These are phyloP conservation scores for Metroxylon sagu DNA, from an alignment of 176 grass and related monocot genomes.

Conservation along the genomic window DNA sequence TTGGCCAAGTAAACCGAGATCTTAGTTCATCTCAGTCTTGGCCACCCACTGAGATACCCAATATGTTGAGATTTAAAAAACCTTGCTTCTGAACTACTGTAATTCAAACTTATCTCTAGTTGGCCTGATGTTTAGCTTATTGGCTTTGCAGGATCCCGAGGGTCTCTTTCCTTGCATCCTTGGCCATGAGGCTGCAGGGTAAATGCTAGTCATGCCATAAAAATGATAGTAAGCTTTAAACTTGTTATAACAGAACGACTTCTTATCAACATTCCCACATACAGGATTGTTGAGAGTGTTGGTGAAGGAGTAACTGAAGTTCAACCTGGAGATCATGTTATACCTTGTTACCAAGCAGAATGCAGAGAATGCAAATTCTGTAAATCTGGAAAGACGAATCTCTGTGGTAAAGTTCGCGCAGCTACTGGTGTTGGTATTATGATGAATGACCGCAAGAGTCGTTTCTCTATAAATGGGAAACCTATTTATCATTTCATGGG, in stretches of 20 bases:
- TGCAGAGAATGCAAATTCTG: conserved; percentile 92
- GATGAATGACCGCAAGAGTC: conserved; percentile 79
- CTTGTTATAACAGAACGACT: too few species aligned
- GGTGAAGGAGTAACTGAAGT: conserved; percentile 93
- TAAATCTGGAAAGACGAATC: conserved; percentile 92
- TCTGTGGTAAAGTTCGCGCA: conserved; percentile 80
- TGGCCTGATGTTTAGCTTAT: conserved; percentile 5
- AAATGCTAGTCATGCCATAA: too few species aligned
- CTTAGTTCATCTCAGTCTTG: too few species aligned
- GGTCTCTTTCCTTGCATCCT: conserved; percentile 99
- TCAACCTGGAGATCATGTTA: conserved; percentile 91
- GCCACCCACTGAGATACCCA: too few species aligned
- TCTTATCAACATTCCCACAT: neutral
- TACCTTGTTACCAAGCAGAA: conserved; percentile 96
- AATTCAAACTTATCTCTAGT: neutral
- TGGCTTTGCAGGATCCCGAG: conserved; percentile 72
- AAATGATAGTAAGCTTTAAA: too few species aligned
- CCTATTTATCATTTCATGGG: conserved; percentile 99
- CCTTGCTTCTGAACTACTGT: too few species aligned
- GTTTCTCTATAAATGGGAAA: conserved; percentile 81
- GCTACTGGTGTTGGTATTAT: conserved; percentile 84
- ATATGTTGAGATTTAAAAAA: too few species aligned
- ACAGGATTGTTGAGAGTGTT: conserved; percentile 85
- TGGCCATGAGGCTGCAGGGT: conserved; percentile 96
- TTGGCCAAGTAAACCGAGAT: too few species aligned